These are phyloP conservation scores for Phylloporus sp. DNA, from an alignment of 768 basidiomycete species.

Conservation along the genomic window DNA sequence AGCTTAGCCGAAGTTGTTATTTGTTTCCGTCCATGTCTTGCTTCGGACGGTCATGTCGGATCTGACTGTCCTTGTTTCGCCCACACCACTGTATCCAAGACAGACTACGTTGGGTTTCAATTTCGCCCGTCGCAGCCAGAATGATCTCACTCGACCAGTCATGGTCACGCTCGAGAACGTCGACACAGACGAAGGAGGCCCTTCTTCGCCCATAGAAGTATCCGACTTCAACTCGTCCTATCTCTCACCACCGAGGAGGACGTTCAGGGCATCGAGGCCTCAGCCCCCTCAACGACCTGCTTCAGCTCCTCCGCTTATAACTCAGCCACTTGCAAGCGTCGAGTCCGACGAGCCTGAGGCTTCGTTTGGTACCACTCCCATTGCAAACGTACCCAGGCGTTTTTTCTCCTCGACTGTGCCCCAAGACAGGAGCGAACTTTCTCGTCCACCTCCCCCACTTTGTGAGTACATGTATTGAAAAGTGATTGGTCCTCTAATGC, in stretches of 20 bases:
- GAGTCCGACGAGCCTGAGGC: too few species aligned
- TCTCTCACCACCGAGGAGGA: constrained; percentile 27
- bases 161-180: constrained; percentile 30
- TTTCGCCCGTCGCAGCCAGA: constrained; percentile 27
- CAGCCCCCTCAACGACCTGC: constrained; percentile 12
- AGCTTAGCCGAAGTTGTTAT: too few species aligned
- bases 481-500: not conserved
- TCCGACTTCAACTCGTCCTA: constrained; percentile 14
- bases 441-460: constrained; percentile 59
- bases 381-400: constrained; percentile 11
- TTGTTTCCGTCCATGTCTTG: too few species aligned
- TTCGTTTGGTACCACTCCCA: not conserved
- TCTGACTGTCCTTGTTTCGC: constrained; percentile 31
- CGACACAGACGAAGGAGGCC: constrained; percentile 20
- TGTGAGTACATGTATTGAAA: constrained; percentile 39
- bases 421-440: constrained; percentile 35
- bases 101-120: constrained; percentile 25
- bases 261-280: constrained; percentile 21
- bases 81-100: constrained; percentile 24
- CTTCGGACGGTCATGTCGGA: too few species aligned
- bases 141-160: constrained; percentile 25
- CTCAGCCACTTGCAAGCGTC: not conserved
- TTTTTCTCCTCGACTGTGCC: constrained; percentile 13
- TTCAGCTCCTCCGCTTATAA: constrained; percentile 22
- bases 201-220: constrained; percentile 25